A percentile compares a stretch with the other conserved stretches of the same genome.
Conservation (phyloP, 306 rosid species). For the Coriaria nepalensis region DNA sequence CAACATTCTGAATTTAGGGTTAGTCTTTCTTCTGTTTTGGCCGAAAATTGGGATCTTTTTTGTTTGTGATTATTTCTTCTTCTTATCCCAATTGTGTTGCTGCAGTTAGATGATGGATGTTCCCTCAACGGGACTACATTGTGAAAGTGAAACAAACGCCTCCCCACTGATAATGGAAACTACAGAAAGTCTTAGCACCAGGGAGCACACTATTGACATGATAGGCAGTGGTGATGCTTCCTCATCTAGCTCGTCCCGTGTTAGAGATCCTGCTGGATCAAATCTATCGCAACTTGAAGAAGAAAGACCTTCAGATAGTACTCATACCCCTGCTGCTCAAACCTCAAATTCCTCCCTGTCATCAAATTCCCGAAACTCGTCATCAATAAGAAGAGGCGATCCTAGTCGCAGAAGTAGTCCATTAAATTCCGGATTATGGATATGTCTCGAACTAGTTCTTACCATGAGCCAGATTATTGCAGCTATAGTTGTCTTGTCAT, state of each 20-base stretch:
- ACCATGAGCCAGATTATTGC: conserved; percentile 77
- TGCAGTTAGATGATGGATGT: conserved; percentile 48
- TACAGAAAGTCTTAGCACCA: conserved; percentile 18
- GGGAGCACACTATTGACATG: conserved; percentile 54
- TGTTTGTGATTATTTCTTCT: neutral
- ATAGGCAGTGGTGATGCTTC: conserved; percentile 34
- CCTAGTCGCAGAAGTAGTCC: conserved; percentile 72
- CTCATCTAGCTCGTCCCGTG: conserved; percentile 38
- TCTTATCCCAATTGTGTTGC: conserved; percentile 16
- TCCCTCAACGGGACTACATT: conserved; percentile 31
- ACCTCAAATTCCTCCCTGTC: conserved; percentile 37
- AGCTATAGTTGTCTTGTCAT: conserved; percentile 56
- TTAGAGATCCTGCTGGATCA: conserved; percentile 29
- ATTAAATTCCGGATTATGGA: conserved; percentile 83
- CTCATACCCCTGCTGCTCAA: conserved; percentile 19
- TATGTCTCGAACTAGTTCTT: conserved; percentile 74
- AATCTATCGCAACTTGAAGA: conserved; percentile 34
- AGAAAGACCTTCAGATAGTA: conserved; percentile 32
- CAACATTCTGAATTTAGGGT: conserved; percentile 6
- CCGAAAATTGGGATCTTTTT: neutral
- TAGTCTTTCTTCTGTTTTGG: conserved; percentile 4
- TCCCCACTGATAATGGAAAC: conserved; percentile 53
- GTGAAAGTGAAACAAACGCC: conserved; percentile 31
- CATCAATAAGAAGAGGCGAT: conserved; percentile 55
- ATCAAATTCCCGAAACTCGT: conserved; percentile 52